Base-by-base conservation (phyloP, 257 asterid genomes). In the Euphrasia confusa region DNA sequence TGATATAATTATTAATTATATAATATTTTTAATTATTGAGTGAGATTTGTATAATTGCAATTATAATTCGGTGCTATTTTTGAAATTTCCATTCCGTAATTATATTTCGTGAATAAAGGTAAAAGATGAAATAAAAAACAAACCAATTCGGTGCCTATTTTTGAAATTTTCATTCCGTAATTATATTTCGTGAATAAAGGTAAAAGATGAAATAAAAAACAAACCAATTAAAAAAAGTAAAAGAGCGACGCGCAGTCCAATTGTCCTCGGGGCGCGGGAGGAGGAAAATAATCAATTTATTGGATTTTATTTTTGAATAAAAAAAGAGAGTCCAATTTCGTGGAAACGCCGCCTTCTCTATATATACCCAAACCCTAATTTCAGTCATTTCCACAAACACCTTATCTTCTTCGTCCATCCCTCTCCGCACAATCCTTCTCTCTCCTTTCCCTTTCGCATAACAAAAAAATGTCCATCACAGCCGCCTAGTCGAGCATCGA, bases 281-380 rank as follows among this genome's bases (percentile, higher is more conserved):
- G 24, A 21, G 24, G 24, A 21, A 21, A 32, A 0, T 7, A 7
- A 35, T 35, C 3, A 49, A 49, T n/a, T 5, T 14, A n/a, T 49
- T 49, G 55, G 17, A n/a, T 6, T 18, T n/a, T 14, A 45, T 13
- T 18, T 15, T 7, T 35, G 40, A 49, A 49, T 49, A 15, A 49
- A 49, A 52, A 7, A 52, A 4, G 0, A 52, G 15, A 18, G 9
- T 52, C 57, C 57, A 52, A n/a, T 52, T 52, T 63, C 61, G 48
- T 13, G 60, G 67, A 6, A 37, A 45, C 67, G 59, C 72, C 67
- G 66, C 65, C 72, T 12, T 40, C 1, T 58, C 61, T 28, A 60
- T 70, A 73, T 74, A 77, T 70, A 70, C 2, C 42, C 44, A 50
- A 78, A 71, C 77, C 79, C 77, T 71, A 77, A 73, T 27, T 67